phyloP scores from a whole-genome alignment of 2,329 filamentous ascomycete genomes.

The Trichoderma endophyticum region DNA sequence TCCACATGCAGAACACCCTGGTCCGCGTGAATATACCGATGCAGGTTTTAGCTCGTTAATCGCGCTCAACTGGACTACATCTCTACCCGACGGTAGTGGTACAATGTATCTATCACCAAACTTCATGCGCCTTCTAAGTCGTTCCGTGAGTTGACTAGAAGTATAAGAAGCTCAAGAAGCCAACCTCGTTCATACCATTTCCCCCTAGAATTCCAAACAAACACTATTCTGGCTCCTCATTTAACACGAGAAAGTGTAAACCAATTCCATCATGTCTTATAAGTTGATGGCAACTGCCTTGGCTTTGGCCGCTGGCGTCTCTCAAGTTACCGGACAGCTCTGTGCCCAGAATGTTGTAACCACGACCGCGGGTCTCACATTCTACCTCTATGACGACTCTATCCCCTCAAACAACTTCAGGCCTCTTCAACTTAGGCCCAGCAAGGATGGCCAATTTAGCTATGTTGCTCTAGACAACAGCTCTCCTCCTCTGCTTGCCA shows the following conservation, averaged over 20 bases:
- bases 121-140: not conserved
- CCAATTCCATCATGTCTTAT: not conserved
- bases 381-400: slow-evolving; percentile 12
- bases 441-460: slow-evolving; percentile 1
- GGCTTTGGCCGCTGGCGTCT: not conserved
- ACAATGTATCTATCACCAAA: not conserved
- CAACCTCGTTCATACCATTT: not conserved
- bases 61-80: not conserved
- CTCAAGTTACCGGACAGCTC: not conserved
- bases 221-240: not conserved
- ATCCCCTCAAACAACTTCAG: not conserved
- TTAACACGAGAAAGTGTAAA: not conserved
- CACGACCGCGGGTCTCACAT: slow-evolving; percentile 2
- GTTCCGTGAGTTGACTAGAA: not conserved
- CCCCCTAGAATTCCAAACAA: not conserved
- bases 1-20: not conserved
- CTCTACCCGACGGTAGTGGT: not conserved
- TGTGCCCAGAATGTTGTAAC: slow-evolving; percentile 2
- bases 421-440: slow-evolving; percentile 12
- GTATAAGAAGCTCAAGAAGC: not conserved
- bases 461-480: slow-evolving; percentile 14
- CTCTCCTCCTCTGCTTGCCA: slow-evolving; percentile 2
- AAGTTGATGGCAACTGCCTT: not conserved
- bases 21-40: not conserved
- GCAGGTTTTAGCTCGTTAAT: not conserved